These are phyloP conservation scores for Fusarium transvaalense DNA, from an alignment of 2,329 filamentous ascomycete genomes.

Conservation along the genomic window DNA sequence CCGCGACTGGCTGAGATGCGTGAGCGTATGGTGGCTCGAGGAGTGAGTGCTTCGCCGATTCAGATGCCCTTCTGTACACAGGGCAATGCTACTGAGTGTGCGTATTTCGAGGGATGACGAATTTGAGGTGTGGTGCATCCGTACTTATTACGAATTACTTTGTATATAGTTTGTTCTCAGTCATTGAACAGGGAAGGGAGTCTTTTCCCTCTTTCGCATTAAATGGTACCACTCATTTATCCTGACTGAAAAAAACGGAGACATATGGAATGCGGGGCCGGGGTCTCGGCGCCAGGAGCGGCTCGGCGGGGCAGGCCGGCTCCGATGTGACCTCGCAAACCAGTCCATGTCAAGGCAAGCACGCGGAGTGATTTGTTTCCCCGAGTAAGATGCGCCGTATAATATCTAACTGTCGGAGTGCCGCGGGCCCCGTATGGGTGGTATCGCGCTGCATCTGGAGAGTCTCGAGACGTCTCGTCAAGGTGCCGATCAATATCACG, in stretches of 20 bases:
- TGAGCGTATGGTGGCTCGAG: conserved; percentile 78
- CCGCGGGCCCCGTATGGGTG: conserved; percentile 28
- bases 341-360: neutral
- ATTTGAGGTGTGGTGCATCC: neutral
- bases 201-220: neutral
- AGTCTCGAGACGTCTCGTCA: neutral
- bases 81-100: conserved; percentile 48
- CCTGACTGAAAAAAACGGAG: conserved; percentile 8
- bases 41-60: conserved; percentile 73
- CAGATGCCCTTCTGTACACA: conserved; percentile 70
- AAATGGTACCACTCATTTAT: neutral
- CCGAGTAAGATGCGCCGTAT: neutral
- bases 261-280: conserved; percentile 35
- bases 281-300: conserved; percentile 7
- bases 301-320: conserved; percentile 6
- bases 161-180: conserved; percentile 21
- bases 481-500: conserved; percentile 11
- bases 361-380: conserved; percentile 1
- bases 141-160: conserved; percentile 1
- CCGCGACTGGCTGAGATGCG: conserved; percentile 80
- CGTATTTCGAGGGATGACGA: conserved; percentile 27
- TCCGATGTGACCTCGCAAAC: conserved; percentile 2
- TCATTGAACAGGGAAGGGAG: neutral
- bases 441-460: neutral
- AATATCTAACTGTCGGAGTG: conserved; percentile 3